Evolutionary conservation across 441 rosid species (phyloP), one percentile per base, ranked within the genome.

Genomic region (Isatis lusitanica): DNA sequence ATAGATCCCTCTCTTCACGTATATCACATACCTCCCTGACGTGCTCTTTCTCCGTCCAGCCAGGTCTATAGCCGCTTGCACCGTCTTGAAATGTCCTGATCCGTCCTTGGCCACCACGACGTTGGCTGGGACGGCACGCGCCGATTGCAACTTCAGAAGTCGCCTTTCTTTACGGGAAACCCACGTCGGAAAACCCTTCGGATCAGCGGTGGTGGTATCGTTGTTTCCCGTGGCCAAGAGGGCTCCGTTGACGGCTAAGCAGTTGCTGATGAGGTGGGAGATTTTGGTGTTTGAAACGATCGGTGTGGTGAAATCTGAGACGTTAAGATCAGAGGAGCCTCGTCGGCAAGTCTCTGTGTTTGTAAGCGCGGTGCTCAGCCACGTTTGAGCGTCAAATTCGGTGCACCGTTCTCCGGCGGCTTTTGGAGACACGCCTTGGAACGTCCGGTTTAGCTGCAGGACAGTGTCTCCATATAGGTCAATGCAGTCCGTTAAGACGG

Each of bases 281-380:
- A 94, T 66, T 65, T 86, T 87, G 7, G 64, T 83, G 59, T 77
- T 72, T 30, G 90, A 82, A 78, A 78, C 46, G 16, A 84, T 60
- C 0, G 96, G 89, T 21, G 70, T 68, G 58, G 80, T 66, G 75
- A 84, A 87, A 76, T 88, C 83, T 0, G 94, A 67, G 38, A 90
- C 82, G 17, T 88, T 91, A 17, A 91, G 74, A 67, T 91, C 97
- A 17, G 33, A 63, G 28, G 86, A 83, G 33, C 98, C 98, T 1
- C 81, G 60, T 28, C 68, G 75, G 73, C 98, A 93, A 4, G 94
- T 91, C 65, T 81, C 80, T 9, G 83, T 86, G 79, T 91, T 93
- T 30, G 97, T 93, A 51, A 93, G 62, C 4, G 94, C 90, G 0
- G 96, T 84, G 82, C 96, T 93, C 8, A 91, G 88, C 96, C 97